Evolutionary conservation across 2,329 filamentous ascomycete genomes (phyloP).

Genomic region (Aspergillus ibericus): DNA sequence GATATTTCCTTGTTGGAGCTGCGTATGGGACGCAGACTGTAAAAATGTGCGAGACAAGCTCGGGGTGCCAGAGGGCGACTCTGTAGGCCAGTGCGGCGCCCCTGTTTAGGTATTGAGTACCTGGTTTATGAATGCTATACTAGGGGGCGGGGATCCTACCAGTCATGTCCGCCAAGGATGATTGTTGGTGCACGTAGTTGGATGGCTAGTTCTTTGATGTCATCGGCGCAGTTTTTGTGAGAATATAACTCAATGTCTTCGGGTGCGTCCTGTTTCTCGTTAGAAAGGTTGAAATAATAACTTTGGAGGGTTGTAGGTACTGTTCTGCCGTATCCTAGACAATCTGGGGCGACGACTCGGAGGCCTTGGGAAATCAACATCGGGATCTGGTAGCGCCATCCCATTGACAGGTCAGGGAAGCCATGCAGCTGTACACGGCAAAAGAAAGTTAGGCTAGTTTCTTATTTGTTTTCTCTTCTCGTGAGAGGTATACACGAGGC

Average conservation of each 20-base stretch:
- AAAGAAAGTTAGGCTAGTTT: neutral
- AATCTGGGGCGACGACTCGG: conserved; percentile 79
- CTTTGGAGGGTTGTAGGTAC: conserved; percentile 35
- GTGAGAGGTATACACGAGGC: neutral
- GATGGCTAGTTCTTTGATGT: conserved; percentile 70
- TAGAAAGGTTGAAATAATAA: neutral
- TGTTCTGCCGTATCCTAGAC: conserved; percentile 82
- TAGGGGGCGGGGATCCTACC: conserved; percentile 43
- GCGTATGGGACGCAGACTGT: conserved; percentile 75
- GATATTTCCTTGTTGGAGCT: conserved; percentile 54
- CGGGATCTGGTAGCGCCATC: conserved; percentile 89
- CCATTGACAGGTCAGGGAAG: conserved; percentile 78
- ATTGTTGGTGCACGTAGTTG: conserved; percentile 59
- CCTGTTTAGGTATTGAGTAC: conserved; percentile 43
- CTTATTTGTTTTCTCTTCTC: neutral
- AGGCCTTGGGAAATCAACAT: conserved; percentile 69
- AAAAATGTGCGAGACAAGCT: conserved; percentile 73
- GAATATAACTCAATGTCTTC: conserved; percentile 64
- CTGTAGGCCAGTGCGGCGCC: conserved; percentile 78
- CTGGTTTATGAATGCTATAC: neutral
- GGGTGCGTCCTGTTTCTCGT: conserved; percentile 58
- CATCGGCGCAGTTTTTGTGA: conserved; percentile 69
- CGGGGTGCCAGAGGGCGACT: conserved; percentile 69
- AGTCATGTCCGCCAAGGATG: conserved; percentile 89
- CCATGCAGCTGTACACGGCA: conserved; percentile 61